phyloP scores from a whole-genome alignment of 371 early-diverging fungal species.

The Thermomucor indicae-seudaticae region DNA sequence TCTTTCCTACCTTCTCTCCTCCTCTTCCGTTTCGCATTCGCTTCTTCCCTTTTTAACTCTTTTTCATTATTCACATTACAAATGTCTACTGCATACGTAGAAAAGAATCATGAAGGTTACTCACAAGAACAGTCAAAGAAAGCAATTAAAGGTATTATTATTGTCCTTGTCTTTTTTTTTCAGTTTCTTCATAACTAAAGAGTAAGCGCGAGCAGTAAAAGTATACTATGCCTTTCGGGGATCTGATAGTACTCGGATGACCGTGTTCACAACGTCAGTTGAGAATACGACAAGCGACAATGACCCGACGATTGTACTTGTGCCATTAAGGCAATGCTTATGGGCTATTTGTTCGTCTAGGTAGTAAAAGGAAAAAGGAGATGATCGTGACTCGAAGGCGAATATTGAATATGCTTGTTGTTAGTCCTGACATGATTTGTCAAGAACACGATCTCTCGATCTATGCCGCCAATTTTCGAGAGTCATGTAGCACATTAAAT shows the following conservation, averaged over 20 bases:
- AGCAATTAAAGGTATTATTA: too few relatives aligned
- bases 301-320: slow-evolving; percentile 10
- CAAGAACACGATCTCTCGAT: slow-evolving; percentile 41
- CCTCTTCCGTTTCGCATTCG: slow-evolving; percentile 5
- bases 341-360: slow-evolving; percentile 43
- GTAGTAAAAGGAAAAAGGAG: slow-evolving; percentile 11
- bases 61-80: background rate
- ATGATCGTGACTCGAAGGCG: slow-evolving; percentile 1
- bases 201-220: too few relatives aligned
- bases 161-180: slow-evolving; percentile 3
- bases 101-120: background rate
- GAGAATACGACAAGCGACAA: background rate
- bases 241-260: slow-evolving; percentile 28
- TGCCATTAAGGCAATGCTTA: slow-evolving; percentile 32
- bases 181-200: too few relatives aligned
- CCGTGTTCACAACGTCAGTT: slow-evolving; percentile 13
- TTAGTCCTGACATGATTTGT: slow-evolving; percentile 46
- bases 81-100: background rate
- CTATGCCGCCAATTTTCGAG: slow-evolving; percentile 41
- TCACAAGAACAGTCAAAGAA: background rate
- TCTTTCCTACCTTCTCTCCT: slow-evolving; percentile 12
- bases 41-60: slow-evolving; percentile 2
- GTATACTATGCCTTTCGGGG: slow-evolving; percentile 25
- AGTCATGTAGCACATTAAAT: slow-evolving; percentile 18
- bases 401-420: slow-evolving; percentile 7